Percentiles rank a stretch among this genome's conserved stretches.
These are phyloP conservation scores for Pseudocercospora crystallina DNA, from an alignment of 2,329 filamentous ascomycete genomes.

Conservation along the genomic window DNA sequence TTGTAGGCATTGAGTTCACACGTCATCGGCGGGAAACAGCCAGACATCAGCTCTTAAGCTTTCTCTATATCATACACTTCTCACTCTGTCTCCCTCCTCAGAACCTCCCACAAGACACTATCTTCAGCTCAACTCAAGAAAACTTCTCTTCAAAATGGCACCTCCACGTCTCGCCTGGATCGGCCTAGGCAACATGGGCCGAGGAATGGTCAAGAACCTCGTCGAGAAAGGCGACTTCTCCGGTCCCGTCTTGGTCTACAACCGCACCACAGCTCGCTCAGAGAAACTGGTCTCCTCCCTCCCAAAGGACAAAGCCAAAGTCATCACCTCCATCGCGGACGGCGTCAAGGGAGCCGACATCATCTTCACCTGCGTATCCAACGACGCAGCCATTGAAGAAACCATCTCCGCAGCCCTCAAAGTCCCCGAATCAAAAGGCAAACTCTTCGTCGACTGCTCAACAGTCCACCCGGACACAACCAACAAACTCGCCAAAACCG, in stretches of 20 bases:
- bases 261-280: conserved; percentile 69
- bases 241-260: conserved; percentile 74
- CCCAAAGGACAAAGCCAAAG: conserved; percentile 60
- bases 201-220: conserved; percentile 79
- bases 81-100: no score
- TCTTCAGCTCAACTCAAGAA: no score
- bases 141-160: conserved; percentile 18
- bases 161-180: conserved; percentile 65
- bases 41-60: no score
- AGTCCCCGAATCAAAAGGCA: conserved; percentile 64
- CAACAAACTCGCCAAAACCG: conserved; percentile 60
- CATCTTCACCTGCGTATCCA: conserved; percentile 77
- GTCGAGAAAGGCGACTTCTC: conserved; percentile 72
- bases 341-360: conserved; percentile 70
- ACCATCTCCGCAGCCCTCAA: conserved; percentile 60
- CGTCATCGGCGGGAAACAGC: no score
- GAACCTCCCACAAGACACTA: no score
- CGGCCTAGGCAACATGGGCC: conserved; percentile 87
- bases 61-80: no score
- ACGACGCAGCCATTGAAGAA: conserved; percentile 70
- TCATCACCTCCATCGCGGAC: conserved; percentile 63
- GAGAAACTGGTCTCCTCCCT: conserved; percentile 63
- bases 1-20: no score
- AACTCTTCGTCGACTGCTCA: conserved; percentile 83
- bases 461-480: conserved; percentile 84